Conservation (phyloP, 208 protist species). For the Leishmania turanica region DNA sequence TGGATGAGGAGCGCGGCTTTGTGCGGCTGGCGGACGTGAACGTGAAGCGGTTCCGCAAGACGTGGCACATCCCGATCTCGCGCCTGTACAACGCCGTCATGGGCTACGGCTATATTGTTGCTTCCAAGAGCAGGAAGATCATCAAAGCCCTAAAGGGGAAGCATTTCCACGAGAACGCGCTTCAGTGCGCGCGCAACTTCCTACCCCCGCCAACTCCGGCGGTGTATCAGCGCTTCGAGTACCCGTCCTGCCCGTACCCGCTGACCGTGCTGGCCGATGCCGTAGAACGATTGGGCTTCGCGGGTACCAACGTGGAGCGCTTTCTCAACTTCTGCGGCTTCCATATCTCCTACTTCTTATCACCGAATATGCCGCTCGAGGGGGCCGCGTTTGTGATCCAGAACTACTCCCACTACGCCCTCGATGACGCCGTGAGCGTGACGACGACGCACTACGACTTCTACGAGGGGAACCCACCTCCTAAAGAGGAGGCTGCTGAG, state of each 20-base stretch:
- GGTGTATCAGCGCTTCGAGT: conserved; percentile 80
- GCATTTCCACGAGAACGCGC: conserved; percentile 53
- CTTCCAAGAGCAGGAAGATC: conserved; percentile 67
- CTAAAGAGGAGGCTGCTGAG: conserved; percentile 15
- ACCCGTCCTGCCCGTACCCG: conserved; percentile 76
- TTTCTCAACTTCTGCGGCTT: conserved; percentile 88
- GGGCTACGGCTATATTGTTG: conserved; percentile 90
- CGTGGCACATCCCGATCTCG: conserved; percentile 79
- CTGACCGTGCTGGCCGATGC: conserved; percentile 89
- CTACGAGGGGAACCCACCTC: conserved; percentile 37
- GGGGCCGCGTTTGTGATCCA: conserved; percentile 63
- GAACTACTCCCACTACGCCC: conserved; percentile 82
- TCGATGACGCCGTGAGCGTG: conserved; percentile 69
- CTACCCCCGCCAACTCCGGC: conserved; percentile 58
- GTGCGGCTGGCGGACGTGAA: conserved; percentile 90
- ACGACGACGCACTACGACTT: conserved; percentile 72
- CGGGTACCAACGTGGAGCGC: conserved; percentile 67
- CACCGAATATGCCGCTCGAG: conserved; percentile 75
- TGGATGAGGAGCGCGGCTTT: conserved; percentile 70
- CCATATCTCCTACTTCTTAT: conserved; percentile 90
- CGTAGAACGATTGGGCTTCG: conserved; percentile 76
- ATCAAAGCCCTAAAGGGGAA: conserved; percentile 68
- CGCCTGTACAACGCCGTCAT: conserved; percentile 87
- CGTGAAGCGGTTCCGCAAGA: conserved; percentile 90
- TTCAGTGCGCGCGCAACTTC: conserved; percentile 61